Evolutionary conservation across 768 basidiomycete genomes (phyloP), one percentile per base, ranked within the genome.

Genomic region (Hypholoma sublateritium): DNA sequence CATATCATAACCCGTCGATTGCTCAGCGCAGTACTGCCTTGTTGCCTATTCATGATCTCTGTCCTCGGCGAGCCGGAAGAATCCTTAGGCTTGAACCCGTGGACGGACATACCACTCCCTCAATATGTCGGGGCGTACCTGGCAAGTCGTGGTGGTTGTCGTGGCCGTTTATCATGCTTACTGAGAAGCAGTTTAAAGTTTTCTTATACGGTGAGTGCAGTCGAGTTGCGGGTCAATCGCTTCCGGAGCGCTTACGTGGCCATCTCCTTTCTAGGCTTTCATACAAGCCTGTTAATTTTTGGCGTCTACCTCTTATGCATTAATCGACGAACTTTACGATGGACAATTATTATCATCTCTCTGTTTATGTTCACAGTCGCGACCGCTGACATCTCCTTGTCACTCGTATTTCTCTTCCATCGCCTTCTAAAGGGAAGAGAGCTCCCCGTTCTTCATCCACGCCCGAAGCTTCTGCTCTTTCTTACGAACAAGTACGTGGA

Each of bases 401-500:
- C 60, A 17, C 16, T 64, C 19, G 54, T 56, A 32, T 58, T 55
- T 43, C 56, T 62, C 24, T 62, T 64, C 39, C 53, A 53, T 13
- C 58, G 55, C 21, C 46, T 55, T 5, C 49, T 64, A 3, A 52
- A 58, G 21, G 57, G 55, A 16, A 47, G 34, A 34, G 11, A 21
- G 14, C 13, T 54, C 39, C 63, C 61, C 3, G 25, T 48, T 13
- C 21, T 44, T 17, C 37, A 57, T 46, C 53, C 59, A 2, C 56
- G 54, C 46, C 59, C 63, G 5, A 52, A 39, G 41, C 34, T 49
- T 9, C 16, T 62, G 22, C 41, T 64, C 35, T 60, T 62, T 39
- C 35, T 64, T 42, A 60, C 60, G 16, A 64, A 62, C 54, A 64
- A 62, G 63, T 62, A 49, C 17, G 59, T 57, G 19, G 6, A n/a